Percentiles rank a stretch among this genome's conserved stretches.
phyloP scores from a whole-genome alignment of 2,329 filamentous ascomycete species.

The Penicillium polonicum region DNA sequence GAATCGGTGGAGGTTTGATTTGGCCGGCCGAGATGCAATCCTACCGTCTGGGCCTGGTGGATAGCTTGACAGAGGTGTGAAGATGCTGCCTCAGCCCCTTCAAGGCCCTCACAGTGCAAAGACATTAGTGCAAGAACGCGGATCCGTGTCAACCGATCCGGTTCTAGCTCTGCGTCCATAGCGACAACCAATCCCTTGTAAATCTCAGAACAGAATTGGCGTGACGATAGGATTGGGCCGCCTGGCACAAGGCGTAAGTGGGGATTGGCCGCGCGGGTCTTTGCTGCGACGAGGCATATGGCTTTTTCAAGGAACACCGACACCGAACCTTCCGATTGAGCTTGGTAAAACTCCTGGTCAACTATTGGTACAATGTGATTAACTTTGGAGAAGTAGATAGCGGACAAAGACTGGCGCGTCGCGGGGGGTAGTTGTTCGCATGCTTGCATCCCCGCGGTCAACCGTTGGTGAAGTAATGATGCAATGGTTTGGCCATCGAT shows the following conservation, averaged over 20 bases:
- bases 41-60: conserved; percentile 42
- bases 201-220: conserved; percentile 40
- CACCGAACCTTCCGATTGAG: conserved; percentile 25
- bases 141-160: conserved; percentile 39
- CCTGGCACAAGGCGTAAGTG: conserved; percentile 33
- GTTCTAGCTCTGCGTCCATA: conserved; percentile 40
- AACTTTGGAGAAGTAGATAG: conserved; percentile 39
- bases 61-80: conserved; percentile 43
- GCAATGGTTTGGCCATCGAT: conserved; percentile 10
- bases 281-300: conserved; percentile 43
- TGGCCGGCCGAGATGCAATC: conserved; percentile 41
- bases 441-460: conserved; percentile 27
- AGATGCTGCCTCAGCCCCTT: conserved; percentile 42
- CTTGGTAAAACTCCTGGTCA: conserved; percentile 29
- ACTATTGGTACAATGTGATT: conserved; percentile 42
- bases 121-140: conserved; percentile 42
- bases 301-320: conserved; percentile 42
- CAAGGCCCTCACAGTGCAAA: conserved; percentile 42
- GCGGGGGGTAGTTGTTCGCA: conserved; percentile 33
- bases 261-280: conserved; percentile 34
- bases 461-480: conserved; percentile 26
- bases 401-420: conserved; percentile 33
- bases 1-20: conserved; percentile 31
- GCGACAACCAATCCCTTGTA: conserved; percentile 39
- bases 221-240: conserved; percentile 33